Evolutionary conservation across 164 flowering plant genomes (phyloP).

Genomic region (Umbilicus rupestris): DNA sequence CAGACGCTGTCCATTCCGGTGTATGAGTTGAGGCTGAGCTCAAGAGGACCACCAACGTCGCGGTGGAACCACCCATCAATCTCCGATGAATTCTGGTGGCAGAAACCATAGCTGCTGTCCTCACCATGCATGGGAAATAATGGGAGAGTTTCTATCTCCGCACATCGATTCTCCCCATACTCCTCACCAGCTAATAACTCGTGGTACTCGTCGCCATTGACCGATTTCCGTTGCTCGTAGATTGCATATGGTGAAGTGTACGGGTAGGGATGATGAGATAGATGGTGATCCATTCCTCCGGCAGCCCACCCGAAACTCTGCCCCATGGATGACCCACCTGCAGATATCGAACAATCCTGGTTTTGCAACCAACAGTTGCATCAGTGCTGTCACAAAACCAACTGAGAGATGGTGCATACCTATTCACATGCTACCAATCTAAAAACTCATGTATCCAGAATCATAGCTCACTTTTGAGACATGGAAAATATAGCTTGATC

Average conservation of each 20-base stretch:
- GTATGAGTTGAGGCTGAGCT: slow-evolving; percentile 67
- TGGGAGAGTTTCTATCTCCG: slow-evolving; percentile 64
- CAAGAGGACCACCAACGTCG: slow-evolving; percentile 25
- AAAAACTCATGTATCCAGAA: background rate
- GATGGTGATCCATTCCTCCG: slow-evolving; percentile 10
- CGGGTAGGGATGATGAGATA: slow-evolving; percentile 15
- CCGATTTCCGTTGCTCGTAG: slow-evolving; percentile 23
- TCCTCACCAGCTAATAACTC: slow-evolving; percentile 15
- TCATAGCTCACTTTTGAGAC: background rate
- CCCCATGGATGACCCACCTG: slow-evolving; percentile 25
- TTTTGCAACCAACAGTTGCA: background rate
- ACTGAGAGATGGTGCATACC: background rate
- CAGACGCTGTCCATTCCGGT: slow-evolving; percentile 5
- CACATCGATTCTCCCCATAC: slow-evolving; percentile 19
- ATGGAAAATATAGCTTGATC: background rate
- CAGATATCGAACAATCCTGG: slow-evolving; percentile 67
- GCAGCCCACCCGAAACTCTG: slow-evolving; percentile 44
- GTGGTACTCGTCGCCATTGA: background rate
- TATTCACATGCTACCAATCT: background rate
- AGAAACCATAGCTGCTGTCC: slow-evolving; percentile 18
- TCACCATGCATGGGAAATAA: slow-evolving; percentile 75
- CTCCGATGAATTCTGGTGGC: slow-evolving; percentile 13
- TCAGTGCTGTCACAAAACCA: background rate
- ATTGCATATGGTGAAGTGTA: slow-evolving; percentile 21
- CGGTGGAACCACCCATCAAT: slow-evolving; percentile 24